phyloP scores from a whole-genome alignment of 116 monocot genomes.

The Iris pallida region DNA sequence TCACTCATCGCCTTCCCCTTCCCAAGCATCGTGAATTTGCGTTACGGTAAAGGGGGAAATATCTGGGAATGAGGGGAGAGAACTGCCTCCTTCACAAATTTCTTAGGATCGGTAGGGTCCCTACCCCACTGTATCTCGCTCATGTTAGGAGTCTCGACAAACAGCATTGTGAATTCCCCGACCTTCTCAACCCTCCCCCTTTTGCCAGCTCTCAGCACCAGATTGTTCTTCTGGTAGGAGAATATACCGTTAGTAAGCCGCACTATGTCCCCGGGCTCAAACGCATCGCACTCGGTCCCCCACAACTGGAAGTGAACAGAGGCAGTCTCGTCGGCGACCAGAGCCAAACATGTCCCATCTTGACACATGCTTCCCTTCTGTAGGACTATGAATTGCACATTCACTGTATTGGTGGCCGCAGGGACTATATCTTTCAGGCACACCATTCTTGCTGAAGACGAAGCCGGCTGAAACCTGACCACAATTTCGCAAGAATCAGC shows the following conservation, averaged over 20 bases:
- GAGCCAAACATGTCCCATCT: conserved; percentile 61
- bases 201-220: conserved; percentile 74
- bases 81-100: conserved; percentile 24
- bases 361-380: conserved; percentile 38
- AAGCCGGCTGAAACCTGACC: too few species aligned
- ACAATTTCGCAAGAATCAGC: too few species aligned
- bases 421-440: conserved; percentile 73
- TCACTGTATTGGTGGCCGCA: conserved; percentile 67
- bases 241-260: conserved; percentile 69
- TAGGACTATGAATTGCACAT: conserved; percentile 67
- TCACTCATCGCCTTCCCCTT: too few species aligned
- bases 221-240: conserved; percentile 63
- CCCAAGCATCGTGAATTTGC: neutral
- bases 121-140: conserved; percentile 57
- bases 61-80: conserved; percentile 35
- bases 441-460: conserved; percentile 14
- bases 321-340: conserved; percentile 85
- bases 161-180: conserved; percentile 83
- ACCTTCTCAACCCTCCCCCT: conserved; percentile 64
- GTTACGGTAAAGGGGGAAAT: conserved; percentile 26
- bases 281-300: conserved; percentile 72
- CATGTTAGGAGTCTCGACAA: conserved; percentile 90
- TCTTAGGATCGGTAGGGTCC: conserved; percentile 34
- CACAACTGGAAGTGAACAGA: conserved; percentile 83
- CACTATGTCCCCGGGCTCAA: conserved; percentile 85